These are phyloP conservation scores for Pholiota adiposa DNA, from an alignment of 1,284 basidiomycete genomes.

Conservation along the genomic window DNA sequence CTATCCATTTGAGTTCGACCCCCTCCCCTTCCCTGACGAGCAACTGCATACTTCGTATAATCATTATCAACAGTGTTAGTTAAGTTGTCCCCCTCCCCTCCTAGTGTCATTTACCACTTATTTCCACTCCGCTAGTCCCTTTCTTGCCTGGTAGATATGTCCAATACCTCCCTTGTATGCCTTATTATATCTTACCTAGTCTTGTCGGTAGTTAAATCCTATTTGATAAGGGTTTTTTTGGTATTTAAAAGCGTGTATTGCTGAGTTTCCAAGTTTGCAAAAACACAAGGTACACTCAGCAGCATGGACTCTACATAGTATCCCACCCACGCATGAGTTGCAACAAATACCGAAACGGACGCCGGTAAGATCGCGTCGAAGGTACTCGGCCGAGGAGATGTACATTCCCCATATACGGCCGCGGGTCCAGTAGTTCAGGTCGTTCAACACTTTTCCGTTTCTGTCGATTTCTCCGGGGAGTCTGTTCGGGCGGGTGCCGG, in stretches of 20 bases:
- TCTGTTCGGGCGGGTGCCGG: not conserved
- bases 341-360: conserved; percentile 13
- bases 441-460: not conserved
- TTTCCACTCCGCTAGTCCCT: conserved; percentile 31
- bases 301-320: not conserved
- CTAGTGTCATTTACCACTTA: conserved; percentile 27
- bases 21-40: conserved; percentile 65
- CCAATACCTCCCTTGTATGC: conserved; percentile 16
- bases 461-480: not conserved
- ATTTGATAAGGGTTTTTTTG: conserved; percentile 23
- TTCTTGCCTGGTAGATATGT: conserved; percentile 26
- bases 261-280: not conserved
- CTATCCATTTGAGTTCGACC: conserved; percentile 67
- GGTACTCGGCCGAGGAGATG: conserved; percentile 20
- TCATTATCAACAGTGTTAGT: conserved; percentile 68
- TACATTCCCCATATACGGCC: not conserved
- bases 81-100: conserved; percentile 8
- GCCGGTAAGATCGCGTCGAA: conserved; percentile 12
- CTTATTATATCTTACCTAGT: conserved; percentile 23
- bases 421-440: conserved; percentile 1
- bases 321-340: conserved; percentile 9
- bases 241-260: not conserved
- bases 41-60: conserved; percentile 48
- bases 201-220: conserved; percentile 20
- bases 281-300: not conserved